Percentiles rank a stretch among this genome's conserved stretches.
Conservation (phyloP, 352 stramenopile genomes). For the Pythium insidiosum region DNA sequence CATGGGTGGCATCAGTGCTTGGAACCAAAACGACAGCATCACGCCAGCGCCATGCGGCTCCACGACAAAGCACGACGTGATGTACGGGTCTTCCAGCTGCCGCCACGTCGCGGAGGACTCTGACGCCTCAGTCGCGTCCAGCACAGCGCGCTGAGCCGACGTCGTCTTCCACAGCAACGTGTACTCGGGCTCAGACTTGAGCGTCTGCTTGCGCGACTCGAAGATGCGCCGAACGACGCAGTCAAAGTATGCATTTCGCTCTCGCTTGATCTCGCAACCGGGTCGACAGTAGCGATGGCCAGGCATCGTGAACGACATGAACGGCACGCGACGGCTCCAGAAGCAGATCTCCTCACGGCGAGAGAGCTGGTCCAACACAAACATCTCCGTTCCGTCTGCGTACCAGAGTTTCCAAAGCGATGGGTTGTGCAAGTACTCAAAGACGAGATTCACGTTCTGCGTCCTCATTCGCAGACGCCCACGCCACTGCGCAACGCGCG, state of each 20-base stretch:
- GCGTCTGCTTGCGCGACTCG: constrained; percentile 7
- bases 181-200: constrained; percentile 4
- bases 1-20: constrained; percentile 14
- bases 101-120: constrained; percentile 10
- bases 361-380: constrained; percentile 20
- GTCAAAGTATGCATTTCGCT: constrained; percentile 20
- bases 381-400: constrained; percentile 9
- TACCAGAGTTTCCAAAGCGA: constrained; percentile 12
- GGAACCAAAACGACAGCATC: constrained; percentile 22
- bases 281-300: constrained; percentile 12
- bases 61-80: constrained; percentile 23
- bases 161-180: constrained; percentile 34
- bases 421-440: constrained; percentile 18
- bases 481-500: constrained; percentile 15
- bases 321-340: constrained; percentile 27
- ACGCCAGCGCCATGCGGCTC: constrained; percentile 12
- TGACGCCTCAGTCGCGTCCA: constrained; percentile 1
- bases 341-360: constrained; percentile 23
- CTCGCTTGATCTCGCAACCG: constrained; percentile 4
- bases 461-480: constrained; percentile 15
- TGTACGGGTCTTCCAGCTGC: constrained; percentile 24
- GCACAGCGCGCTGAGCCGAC: constrained; percentile 15
- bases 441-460: constrained; percentile 9
- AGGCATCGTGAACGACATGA: constrained; percentile 18
- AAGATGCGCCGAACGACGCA: constrained; percentile 23